These are phyloP conservation scores for Sicyos edulis DNA, from an alignment of 306 rosid species.

Conservation along the genomic window DNA sequence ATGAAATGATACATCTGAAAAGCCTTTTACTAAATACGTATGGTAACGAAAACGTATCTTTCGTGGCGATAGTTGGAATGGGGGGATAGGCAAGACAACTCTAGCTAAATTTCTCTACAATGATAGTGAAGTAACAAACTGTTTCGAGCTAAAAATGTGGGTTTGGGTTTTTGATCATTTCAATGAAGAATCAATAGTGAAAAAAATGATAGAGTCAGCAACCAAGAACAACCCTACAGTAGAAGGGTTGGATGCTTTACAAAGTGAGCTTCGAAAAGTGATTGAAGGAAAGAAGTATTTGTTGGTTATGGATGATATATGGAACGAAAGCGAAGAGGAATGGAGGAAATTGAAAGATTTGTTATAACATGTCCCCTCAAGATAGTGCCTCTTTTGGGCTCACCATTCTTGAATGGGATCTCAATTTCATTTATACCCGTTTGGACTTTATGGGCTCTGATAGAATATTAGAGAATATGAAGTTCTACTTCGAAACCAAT, in stretches of 20 bases:
- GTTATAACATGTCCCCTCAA: no score
- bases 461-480: no score
- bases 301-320: no score
- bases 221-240: background rate
- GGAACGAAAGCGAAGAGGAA: background rate
- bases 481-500: no score
- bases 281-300: no score
- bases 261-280: no score
- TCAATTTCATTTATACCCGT: no score
- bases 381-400: background rate
- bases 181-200: constrained; percentile 29
- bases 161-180: constrained; percentile 42
- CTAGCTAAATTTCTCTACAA: constrained; percentile 41
- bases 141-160: constrained; percentile 44
- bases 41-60: background rate
- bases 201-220: constrained; percentile 11
- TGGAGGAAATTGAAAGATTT: background rate
- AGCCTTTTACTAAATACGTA: background rate
- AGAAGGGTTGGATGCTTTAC: background rate
- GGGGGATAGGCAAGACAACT: constrained; percentile 44
- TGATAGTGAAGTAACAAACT: constrained; percentile 28
- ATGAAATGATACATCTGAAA: constrained; percentile 15
- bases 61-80: background rate
- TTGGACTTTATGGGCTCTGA: no score
- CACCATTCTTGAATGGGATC: no score